Evolutionary conservation across 129 eudicot species (phyloP), one percentile per base, ranked within the genome.

Genomic region (Flaveria bidentis): DNA sequence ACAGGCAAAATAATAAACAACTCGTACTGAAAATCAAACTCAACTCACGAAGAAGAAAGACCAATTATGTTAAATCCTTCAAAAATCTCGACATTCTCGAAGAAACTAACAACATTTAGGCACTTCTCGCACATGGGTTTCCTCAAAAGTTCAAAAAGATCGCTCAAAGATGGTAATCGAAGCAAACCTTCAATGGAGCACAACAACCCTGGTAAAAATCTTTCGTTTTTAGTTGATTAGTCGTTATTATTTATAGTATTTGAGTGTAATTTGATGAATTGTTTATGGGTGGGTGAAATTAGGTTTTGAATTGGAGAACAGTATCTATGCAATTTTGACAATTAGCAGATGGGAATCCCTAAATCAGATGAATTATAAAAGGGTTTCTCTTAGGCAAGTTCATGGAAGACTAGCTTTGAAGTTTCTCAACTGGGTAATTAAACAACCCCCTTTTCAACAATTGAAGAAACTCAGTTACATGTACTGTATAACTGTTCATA

Each of bases 341-440:
- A 81, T 93, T 39, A 80, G 83, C 80, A 88, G 97, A 12, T 93
- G 98, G 98, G 96, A 88, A 51, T 90, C 98, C 3, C 71, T 93
- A 73, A 93, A 93, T 81, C 87, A 73, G 55, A 93, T 93, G 98
- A 79, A 82, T 0, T 90, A 93, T 28, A 93, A 76, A 63, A 42
- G 76, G 69, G 86, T 89, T 76, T 81, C 95, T 55, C 87, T 93
- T n/a, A 88, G 96, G 70, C 84, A 88, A 76, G 90, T 93, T 77
- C 97, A 93, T 81, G 98, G 97, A 60, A 90, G 62, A 47, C 80
- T 93, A 73, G 97, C 98, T 71, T 36, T 88, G 76, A 91, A 88
- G 80, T 87, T 93, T 78, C 91, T 93, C 71, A 87, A 87, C 13
- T 93, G 97, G 97, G 82, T 91, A 13, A 73, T 85, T 15, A 85